A percentile compares a stretch with the other conserved stretches of the same genome.
Conservation (phyloP, 768 basidiomycete genomes). For the Agrocybe pediades region DNA sequence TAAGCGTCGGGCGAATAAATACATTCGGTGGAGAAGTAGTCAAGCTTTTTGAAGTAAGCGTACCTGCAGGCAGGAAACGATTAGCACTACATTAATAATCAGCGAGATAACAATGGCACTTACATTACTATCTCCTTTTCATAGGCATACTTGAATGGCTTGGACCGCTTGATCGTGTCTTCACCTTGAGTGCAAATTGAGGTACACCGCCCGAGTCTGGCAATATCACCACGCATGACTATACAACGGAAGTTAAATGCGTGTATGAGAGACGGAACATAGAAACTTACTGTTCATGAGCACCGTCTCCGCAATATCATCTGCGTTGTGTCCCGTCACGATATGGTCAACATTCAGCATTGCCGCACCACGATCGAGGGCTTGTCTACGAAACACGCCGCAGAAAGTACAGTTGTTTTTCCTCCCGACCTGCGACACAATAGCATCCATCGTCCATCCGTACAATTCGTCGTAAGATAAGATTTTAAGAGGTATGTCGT, state of each 20-base stretch:
- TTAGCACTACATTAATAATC: neutral
- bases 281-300: slow-evolving; percentile 90
- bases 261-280: neutral
- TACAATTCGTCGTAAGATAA: slow-evolving; percentile 95
- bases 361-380: slow-evolving; percentile 91
- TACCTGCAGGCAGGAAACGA: slow-evolving; percentile 59
- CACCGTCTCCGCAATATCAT: slow-evolving; percentile 98
- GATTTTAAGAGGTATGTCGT: slow-evolving; percentile 93
- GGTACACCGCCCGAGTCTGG: slow-evolving; percentile 91
- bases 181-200: slow-evolving; percentile 94
- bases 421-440: slow-evolving; percentile 91
- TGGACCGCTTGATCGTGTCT: slow-evolving; percentile 94
- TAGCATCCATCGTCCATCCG: slow-evolving; percentile 99
- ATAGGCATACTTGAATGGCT: slow-evolving; percentile 99
- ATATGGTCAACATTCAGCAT: slow-evolving; percentile 93
- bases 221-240: slow-evolving; percentile 99
- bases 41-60: slow-evolving; percentile 98
- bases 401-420: slow-evolving; percentile 99
- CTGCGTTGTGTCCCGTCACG: slow-evolving; percentile 98
- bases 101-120: slow-evolving; percentile 22
- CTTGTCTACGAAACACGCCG: slow-evolving; percentile 95
- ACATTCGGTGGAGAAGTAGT: slow-evolving; percentile 99
- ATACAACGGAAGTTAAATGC: slow-evolving; percentile 5
- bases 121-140: slow-evolving; percentile 99
- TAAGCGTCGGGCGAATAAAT: slow-evolving; percentile 99